A percentile compares a stretch with the other conserved stretches of the same genome.
Evolutionary conservation across 2,329 filamentous ascomycete genomes (phyloP).

Genomic region (Metarhizium sp.): DNA sequence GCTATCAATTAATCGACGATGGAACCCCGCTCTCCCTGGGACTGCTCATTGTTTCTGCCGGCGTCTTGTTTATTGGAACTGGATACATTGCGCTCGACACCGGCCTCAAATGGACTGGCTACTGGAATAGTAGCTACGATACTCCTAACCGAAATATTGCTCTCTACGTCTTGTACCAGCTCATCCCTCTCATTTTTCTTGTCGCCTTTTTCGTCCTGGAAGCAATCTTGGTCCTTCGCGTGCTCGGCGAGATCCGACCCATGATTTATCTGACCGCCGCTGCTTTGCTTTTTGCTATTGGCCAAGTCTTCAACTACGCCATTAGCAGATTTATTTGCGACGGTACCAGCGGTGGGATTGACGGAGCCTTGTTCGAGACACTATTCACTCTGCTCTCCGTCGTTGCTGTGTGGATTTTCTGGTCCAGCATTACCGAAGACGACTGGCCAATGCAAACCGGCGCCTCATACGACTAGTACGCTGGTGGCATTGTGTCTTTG

Average conservation of each 20-base stretch:
- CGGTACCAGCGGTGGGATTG: conserved; percentile 75
- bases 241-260: conserved; percentile 83
- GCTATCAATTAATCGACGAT: conserved; percentile 89
- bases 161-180: conserved; percentile 89
- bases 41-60: conserved; percentile 62
- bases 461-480: conserved; percentile 27
- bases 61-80: conserved; percentile 72
- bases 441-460: conserved; percentile 69
- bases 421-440: conserved; percentile 98
- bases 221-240: conserved; percentile 68
- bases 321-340: conserved; percentile 85
- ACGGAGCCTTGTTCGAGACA: conserved; percentile 87
- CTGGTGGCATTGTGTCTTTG: conserved; percentile 3
- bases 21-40: conserved; percentile 78
- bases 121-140: conserved; percentile 55
- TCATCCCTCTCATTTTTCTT: conserved; percentile 82
- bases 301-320: conserved; percentile 93
- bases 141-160: conserved; percentile 65
- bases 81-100: conserved; percentile 96
- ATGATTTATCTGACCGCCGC: conserved; percentile 78
- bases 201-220: conserved; percentile 81
- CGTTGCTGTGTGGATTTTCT: conserved; percentile 83
- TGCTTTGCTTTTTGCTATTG: conserved; percentile 75
- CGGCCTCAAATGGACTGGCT: conserved; percentile 73
- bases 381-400: conserved; percentile 84